Evolutionary conservation across 2,329 filamentous ascomycete species (phyloP), one percentile per base, ranked within the genome.

Genomic region (Fusarium piperis): DNA sequence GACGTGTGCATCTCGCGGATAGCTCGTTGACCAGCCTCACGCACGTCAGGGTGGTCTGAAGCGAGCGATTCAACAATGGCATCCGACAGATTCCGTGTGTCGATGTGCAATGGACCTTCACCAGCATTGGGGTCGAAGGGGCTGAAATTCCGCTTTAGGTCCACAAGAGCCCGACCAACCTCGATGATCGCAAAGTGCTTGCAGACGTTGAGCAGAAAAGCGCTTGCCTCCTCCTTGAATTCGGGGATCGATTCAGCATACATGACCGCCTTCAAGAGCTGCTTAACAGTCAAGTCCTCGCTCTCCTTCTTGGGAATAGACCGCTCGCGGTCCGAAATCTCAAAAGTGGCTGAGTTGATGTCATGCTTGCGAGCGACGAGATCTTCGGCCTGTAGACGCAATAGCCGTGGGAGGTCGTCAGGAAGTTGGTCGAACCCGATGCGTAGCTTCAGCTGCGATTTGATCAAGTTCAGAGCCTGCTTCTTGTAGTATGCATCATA

Each of bases 141-240:
- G 70, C 92, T 93, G 64, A 86, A 89, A 62, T 86, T 89, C 73
- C 95, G 93, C 81, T 95, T 95, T 69, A 92, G 84, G 63, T 94
- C 91, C 20, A 94, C 90, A 35, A 98, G 85, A n/a, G 94, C 92
- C 64, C 92, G 90, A 10, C 95, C 95, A 26, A 99, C 87, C 80
- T 99, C 96, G 32, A 99, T 85, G 48, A 99, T 89, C 3, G 94
- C 92, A 73, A 99, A 95, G 80, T 99, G 97, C 58, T 92, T 91
- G 77, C 94, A 97, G 11, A 98, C 85, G 76, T 96, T 93, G 51
- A 90, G 86, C 26, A 98, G 85, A 70, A 99, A 92, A 6, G 89
- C 80, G 38, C 90, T 89, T 0, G 95, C 94, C 56, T 94, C 91
- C 11, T 91, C 86, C 71, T 93, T 91, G 69, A 98, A 90, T 35